A percentile compares a stretch with the other conserved stretches of the same genome.
Evolutionary conservation across 306 rosid genomes (phyloP).

Genomic region (Dryas alaskensis): DNA sequence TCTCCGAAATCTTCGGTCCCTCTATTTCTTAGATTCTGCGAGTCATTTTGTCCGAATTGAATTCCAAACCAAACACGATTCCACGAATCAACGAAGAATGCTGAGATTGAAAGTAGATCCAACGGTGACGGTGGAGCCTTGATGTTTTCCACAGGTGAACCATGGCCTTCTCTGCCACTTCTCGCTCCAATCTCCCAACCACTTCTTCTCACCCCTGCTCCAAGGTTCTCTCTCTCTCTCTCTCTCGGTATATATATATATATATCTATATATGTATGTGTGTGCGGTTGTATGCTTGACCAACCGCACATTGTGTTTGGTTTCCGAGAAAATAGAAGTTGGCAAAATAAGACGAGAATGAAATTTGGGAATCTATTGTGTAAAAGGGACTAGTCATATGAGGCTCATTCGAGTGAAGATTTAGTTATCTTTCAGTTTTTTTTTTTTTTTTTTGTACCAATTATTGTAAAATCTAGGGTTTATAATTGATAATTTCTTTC

Average conservation of each 20-base stretch:
- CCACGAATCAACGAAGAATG: no score
- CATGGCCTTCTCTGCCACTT: conserved; percentile 64
- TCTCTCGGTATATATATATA: not conserved
- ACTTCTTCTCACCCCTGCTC: conserved; percentile 40
- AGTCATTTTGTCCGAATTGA: not conserved
- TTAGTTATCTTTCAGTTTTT: no score
- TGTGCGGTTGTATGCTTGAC: not conserved
- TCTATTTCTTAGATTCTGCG: not conserved
- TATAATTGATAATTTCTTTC: not conserved
- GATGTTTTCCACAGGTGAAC: conserved; percentile 26
- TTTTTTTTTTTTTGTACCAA: not conserved
- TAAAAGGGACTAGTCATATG: not conserved
- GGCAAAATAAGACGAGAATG: not conserved
- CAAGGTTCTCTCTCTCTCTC: conserved; percentile 30
- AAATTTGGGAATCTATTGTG: not conserved
- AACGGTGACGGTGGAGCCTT: conserved; percentile 14
- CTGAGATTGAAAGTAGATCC: not conserved
- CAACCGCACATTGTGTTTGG: not conserved
- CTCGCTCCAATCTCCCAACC: conserved; percentile 37
- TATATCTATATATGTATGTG: not conserved
- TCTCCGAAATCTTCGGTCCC: not conserved
- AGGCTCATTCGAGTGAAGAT: not conserved
- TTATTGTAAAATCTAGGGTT: not conserved
- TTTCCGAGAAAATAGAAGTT: not conserved
- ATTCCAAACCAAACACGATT: not conserved